Base-by-base conservation (phyloP, 495 filamentous ascomycete species). In the Penicillium lividum region DNA sequence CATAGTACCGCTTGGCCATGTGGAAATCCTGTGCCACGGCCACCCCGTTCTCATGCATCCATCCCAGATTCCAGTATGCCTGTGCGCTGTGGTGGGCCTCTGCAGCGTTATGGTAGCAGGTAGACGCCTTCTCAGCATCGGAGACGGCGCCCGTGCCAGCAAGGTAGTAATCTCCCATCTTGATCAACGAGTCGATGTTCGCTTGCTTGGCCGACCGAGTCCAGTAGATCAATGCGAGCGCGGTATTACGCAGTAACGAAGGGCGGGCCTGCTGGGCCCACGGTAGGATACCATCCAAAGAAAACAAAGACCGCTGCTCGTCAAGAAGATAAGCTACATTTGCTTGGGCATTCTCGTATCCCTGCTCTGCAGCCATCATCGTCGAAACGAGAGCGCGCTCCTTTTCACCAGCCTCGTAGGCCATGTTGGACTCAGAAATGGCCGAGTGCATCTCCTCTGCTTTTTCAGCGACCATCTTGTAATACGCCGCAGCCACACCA, bases 31-130 rank as follows among this genome's bases (percentile, higher is more conserved):
- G 94, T 36, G 89, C 86, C 3, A 97, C 86, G 10, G 93, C 92
- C 46, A 98, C 79, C 3, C 94, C 94, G 67, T 98, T 97, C 73
- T 99, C 94, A 72, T 99, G 92, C 91, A 99, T 98, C 94, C 94
- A 99, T 13, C 94, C 94, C 11, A 99, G 79, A 62, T 99, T 97
- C 84, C 91, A 99, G 54, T 96, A 86, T 11, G 95, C 95, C 75
- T 98, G 94, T 28, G 93, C 93, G 67, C 90, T 94, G 65, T 91
- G 90, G 64, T 91, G 84, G 50, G 86, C 90, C 65, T 98, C 94
- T 1, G 93, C 92, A 5, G 94, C 94, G 8, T 88, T 89, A 53
- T 89, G 87, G 62, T 98, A 99, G 74, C 95, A 98, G 22, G 88
- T 84, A 0, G 92, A 93, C 1, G 94, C 94, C 71, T 97, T 97